Evolutionary conservation across 129 eudicot genomes (phyloP).

Genomic region (Flaveria ramosissima): DNA sequence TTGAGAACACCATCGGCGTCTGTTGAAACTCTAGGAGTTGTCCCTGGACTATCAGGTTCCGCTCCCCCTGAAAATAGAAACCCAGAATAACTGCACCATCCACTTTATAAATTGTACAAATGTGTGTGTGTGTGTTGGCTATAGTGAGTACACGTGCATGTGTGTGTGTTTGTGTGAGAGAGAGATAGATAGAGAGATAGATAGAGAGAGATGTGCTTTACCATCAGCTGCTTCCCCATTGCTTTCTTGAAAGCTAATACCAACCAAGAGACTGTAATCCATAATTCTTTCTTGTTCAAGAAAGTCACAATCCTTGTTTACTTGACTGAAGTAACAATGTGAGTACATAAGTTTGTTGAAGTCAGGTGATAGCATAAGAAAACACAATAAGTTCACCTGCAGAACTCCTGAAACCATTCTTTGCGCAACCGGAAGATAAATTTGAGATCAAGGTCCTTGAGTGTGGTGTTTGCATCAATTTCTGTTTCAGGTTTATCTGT

Average conservation of each 20-base stretch:
- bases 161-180: no score
- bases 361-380: not conserved
- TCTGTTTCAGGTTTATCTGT: conserved; percentile 83
- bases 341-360: conserved; percentile 9
- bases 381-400: conserved; percentile 48
- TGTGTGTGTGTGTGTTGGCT: not conserved
- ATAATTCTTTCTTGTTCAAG: conserved; percentile 92
- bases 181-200: not conserved
- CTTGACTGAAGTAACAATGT: conserved; percentile 53
- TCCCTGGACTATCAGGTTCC: conserved; percentile 29
- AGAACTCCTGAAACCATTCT: conserved; percentile 80
- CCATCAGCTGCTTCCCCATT: conserved; percentile 36
- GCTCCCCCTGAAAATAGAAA: conserved; percentile 37
- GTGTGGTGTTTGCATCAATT: conserved; percentile 81
- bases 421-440: conserved; percentile 73
- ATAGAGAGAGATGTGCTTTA: conserved; percentile 11
- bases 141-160: not conserved
- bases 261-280: conserved; percentile 93
- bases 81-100: not conserved
- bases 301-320: conserved; percentile 80
- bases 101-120: conserved; percentile 12
- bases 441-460: conserved; percentile 88
- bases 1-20: conserved; percentile 44
- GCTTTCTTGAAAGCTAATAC: conserved; percentile 69
- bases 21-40: conserved; percentile 49